Percentiles rank a stretch among this genome's conserved stretches.
These are phyloP conservation scores for Suillus plorans DNA, from an alignment of 768 basidiomycete genomes.

Conservation along the genomic window DNA sequence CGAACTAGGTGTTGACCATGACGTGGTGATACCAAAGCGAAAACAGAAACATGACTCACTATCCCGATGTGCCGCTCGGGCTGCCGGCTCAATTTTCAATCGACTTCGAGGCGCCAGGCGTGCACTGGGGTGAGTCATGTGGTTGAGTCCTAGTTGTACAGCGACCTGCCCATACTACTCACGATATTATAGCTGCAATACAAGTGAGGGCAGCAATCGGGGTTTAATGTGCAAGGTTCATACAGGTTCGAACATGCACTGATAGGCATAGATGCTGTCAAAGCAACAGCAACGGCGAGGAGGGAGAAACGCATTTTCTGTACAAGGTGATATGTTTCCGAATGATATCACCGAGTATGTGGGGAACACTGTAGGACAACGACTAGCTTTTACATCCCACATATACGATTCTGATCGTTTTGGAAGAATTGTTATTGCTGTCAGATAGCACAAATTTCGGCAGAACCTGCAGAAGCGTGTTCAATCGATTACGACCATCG, in stretches of 20 bases:
- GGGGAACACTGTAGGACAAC: neutral
- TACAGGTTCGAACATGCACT: neutral
- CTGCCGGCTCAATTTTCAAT: too few species aligned
- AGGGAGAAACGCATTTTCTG: neutral
- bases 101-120: too few species aligned
- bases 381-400: neutral
- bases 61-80: too few species aligned
- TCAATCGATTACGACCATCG: too few species aligned
- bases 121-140: neutral
- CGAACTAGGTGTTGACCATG: too few species aligned
- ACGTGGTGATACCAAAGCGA: too few species aligned
- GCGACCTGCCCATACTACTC: too few species aligned
- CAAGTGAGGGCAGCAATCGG: neutral
- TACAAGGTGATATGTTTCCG: neutral
- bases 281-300: neutral
- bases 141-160: neutral
- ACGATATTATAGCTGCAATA: too few species aligned
- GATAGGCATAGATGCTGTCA: neutral
- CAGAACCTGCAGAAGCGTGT: neutral
- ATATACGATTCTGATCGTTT: neutral
- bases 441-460: neutral
- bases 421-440: neutral
- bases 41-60: too few species aligned
- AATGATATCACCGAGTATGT: too few species aligned
- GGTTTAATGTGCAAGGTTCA: neutral